Evolutionary conservation across 139 green algal genomes (phyloP).

Genomic region (Mychonastes homosphaera): DNA sequence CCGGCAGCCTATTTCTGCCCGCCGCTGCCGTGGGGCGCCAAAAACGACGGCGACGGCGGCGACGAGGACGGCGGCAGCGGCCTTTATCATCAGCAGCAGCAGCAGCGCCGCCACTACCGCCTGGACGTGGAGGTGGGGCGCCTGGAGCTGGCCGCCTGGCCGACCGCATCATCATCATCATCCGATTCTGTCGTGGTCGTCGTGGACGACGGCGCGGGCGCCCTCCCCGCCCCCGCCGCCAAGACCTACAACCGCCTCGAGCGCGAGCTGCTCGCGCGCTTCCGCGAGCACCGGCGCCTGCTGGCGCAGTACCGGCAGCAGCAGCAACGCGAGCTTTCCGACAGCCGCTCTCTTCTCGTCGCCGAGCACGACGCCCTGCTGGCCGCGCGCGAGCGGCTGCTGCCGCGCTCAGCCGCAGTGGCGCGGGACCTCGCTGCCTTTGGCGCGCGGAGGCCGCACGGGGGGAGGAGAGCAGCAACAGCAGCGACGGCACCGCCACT

Average conservation of each 20-base stretch:
- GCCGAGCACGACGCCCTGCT: conserved; percentile 45
- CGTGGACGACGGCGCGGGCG: background rate
- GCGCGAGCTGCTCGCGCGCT: conserved; percentile 35
- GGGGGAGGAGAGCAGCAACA: background rate
- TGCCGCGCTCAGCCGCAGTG: too few species aligned
- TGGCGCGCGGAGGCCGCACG: conserved; percentile 6
- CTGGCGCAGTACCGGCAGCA: conserved; percentile 34
- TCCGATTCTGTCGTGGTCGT: background rate
- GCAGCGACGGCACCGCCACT: background rate
- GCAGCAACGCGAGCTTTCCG: too few species aligned
- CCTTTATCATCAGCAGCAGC: background rate
- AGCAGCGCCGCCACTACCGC: conserved; percentile 22
- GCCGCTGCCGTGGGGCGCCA: conserved; percentile 8
- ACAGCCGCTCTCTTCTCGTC: too few species aligned
- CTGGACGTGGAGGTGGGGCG: conserved; percentile 43
- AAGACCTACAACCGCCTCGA: conserved; percentile 5
- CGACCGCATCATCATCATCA: conserved; percentile 38
- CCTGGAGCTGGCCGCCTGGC: conserved; percentile 46
- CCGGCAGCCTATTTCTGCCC: conserved; percentile 18
- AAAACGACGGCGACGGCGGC: conserved; percentile 2
- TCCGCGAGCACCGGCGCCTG: conserved; percentile 45
- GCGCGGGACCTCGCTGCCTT: too few species aligned
- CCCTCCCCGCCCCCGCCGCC: background rate
- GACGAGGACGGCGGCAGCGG: background rate
- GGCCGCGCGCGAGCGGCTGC: conserved; percentile 32